A percentile compares a stretch with the other conserved stretches of the same genome.
These are phyloP conservation scores for Cystoisospora suis DNA, from an alignment of 169 alveolate species.

Conservation along the genomic window DNA sequence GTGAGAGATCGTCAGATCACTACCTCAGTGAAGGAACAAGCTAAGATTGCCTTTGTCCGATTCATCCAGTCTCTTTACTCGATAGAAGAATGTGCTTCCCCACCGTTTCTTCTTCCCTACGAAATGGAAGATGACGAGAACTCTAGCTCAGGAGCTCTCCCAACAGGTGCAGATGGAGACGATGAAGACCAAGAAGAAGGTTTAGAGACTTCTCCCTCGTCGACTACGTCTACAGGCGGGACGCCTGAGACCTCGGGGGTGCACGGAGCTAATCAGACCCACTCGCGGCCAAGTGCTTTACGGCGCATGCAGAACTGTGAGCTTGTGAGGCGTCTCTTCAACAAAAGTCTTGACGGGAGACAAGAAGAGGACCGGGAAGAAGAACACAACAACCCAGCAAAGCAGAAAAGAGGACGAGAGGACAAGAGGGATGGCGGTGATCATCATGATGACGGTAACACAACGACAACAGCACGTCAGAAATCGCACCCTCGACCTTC, in stretches of 20 bases:
- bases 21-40: conserved; percentile 10
- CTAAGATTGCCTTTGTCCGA: neutral
- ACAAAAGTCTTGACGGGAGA: neutral
- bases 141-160: neutral
- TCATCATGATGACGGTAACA: no score
- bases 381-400: neutral
- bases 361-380: neutral
- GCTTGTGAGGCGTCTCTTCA: neutral
- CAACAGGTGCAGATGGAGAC: neutral
- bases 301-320: conserved; percentile 17
- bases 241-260: no score
- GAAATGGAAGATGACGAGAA: neutral
- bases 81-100: neutral
- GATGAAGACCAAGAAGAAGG: neutral
- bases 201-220: no score
- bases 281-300: neutral
- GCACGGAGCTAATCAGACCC: neutral
- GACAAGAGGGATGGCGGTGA: no score
- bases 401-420: no score
- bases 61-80: conserved; percentile 2
- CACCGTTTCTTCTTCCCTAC: neutral
- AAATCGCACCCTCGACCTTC: no score
- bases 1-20: neutral
- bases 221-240: no score
- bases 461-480: no score